These are phyloP conservation scores for Sicyos baderoa DNA, from an alignment of 306 rosid genomes.

Conservation along the genomic window DNA sequence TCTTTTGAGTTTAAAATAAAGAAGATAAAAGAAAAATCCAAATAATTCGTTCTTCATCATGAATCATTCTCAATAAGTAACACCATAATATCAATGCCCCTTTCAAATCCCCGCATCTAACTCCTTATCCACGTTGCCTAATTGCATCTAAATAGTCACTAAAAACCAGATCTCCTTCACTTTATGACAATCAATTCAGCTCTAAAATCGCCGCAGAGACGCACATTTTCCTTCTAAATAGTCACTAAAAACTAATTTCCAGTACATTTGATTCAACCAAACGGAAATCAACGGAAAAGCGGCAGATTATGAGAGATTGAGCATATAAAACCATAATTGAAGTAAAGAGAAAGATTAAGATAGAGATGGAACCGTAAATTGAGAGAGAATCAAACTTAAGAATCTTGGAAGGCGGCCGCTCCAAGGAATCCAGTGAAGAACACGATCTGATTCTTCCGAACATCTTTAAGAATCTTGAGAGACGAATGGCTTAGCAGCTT, in stretches of 20 bases:
- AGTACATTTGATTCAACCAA: not conserved
- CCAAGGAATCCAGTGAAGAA: slow-evolving; percentile 54
- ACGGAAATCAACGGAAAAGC: not conserved
- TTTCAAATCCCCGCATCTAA: not conserved
- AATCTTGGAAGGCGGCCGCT: slow-evolving; percentile 60
- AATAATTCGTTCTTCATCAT: not conserved
- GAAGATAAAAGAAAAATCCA: no score
- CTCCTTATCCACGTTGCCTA: not conserved
- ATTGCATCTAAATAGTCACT: not conserved
- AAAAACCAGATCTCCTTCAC: not conserved
- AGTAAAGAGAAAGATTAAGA: not conserved
- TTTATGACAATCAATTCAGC: not conserved
- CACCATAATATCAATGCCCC: not conserved
- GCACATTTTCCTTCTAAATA: not conserved
- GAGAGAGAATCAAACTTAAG: slow-evolving; percentile 68
- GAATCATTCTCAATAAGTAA: slow-evolving; percentile 4
- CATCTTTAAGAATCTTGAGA: slow-evolving; percentile 27
- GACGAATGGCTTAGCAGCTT: not conserved
- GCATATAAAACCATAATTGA: not conserved
- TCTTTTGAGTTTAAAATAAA: no score
- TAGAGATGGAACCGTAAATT: slow-evolving; percentile 49
- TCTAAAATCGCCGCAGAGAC: not conserved
- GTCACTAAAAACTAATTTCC: not conserved
- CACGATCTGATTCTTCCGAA: slow-evolving; percentile 68
- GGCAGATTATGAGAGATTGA: not conserved